phyloP scores from a whole-genome alignment of 371 early-diverging fungal species.

The Lichtheimia corymbifera region DNA sequence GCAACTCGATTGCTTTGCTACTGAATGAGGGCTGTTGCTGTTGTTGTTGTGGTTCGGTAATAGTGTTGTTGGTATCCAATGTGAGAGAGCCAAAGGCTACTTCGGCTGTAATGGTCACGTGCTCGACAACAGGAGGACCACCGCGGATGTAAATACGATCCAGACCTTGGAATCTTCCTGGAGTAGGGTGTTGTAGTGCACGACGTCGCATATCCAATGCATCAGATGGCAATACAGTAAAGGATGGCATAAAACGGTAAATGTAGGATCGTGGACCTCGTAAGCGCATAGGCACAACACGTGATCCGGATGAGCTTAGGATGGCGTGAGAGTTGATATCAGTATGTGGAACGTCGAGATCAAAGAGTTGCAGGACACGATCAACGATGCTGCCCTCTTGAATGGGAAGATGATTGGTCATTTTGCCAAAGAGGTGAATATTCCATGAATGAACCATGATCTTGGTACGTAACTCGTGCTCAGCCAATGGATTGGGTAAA shows the following conservation, averaged over 20 bases:
- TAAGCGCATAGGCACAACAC: constrained; percentile 28
- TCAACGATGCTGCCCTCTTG: constrained; percentile 56
- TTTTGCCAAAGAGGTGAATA: constrained; percentile 64
- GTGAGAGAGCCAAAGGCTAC: constrained; percentile 30
- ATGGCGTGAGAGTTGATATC: constrained; percentile 36
- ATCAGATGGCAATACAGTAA: constrained; percentile 17
- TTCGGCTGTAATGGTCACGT: constrained; percentile 25
- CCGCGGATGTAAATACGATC: constrained; percentile 59
- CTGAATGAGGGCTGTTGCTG: neutral
- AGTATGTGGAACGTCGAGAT: constrained; percentile 48
- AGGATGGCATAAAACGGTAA: constrained; percentile 23
- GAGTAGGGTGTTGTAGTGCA: constrained; percentile 31
- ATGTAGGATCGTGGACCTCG: constrained; percentile 37
- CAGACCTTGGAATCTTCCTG: constrained; percentile 58
- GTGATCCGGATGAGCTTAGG: constrained; percentile 28
- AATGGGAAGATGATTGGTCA: constrained; percentile 58
- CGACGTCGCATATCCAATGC: constrained; percentile 19
- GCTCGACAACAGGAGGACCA: constrained; percentile 25
- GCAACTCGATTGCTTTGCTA: constrained; percentile 15
- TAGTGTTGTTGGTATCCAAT: constrained; percentile 13
- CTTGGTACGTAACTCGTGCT: constrained; percentile 44
- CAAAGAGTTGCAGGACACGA: constrained; percentile 51
- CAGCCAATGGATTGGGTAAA: constrained; percentile 45
- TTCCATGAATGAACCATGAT: constrained; percentile 48
- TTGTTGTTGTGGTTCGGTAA: constrained; percentile 3